Evolutionary conservation across 2,329 filamentous ascomycete species (phyloP), one percentile per base, ranked within the genome.

Genomic region (Aureobasidium sp.): DNA sequence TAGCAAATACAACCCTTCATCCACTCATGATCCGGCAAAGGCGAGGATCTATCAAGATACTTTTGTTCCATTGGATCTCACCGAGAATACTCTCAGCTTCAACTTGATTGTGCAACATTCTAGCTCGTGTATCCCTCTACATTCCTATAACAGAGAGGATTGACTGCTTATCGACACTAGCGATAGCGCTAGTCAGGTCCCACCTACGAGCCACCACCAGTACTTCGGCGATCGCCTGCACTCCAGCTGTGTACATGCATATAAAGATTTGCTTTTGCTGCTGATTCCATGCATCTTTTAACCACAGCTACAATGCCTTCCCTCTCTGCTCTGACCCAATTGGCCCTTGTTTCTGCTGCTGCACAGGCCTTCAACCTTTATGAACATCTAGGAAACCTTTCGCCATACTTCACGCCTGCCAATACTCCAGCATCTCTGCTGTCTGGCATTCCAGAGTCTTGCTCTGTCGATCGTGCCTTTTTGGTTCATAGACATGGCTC

Each of bases 401-500:
- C 62, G 5, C 62, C 62, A 5, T 64, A 64, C 39, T 64, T 64
- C 17, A 48, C 39, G n/a, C 58, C 62, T 27, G 42, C 61, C 13
- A 64, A 62, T 29, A 64, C 58, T 3, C 62, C 62, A 32, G 20
- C 50, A 15, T 39, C 20, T 41, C 34, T 64, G 7, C n/a, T 53
- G 23, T 64, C 62, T 36, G 62, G 62, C 5, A 62, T 62, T 12
- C 62, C 62, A 36, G 57, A 61, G 1, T 37, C 48, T 20, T 64
- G 62, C 26, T 48, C 57, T 37, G 62, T 64, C 7, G 58, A 64
- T 13, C 48, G 51, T 23, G 62, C 57, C 5, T 64, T 64, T 26
- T 59, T 64, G 39, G 48, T 64, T 34, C 62, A 64, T 23, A 51
- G 62, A 44, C 62, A 64, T 52, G 62, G 62, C 17, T 56, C 48